Conservation (phyloP, 106 monocot genomes). For the Ottelia alismoides region DNA sequence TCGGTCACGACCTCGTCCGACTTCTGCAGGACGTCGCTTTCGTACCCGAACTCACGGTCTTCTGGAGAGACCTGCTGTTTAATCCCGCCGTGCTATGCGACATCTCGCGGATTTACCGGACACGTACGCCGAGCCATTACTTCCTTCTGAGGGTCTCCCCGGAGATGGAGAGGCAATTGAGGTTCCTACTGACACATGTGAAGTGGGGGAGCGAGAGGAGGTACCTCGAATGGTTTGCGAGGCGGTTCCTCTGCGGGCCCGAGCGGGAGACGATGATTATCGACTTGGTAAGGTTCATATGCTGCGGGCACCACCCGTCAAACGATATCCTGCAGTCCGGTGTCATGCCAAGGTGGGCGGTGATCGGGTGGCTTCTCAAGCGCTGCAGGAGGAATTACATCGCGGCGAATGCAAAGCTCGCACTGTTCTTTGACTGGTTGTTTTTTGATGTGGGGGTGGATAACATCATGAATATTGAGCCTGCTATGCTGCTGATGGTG, state of each 20-base stretch:
- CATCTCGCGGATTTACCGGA: conserved; percentile 38
- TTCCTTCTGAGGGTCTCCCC: conserved; percentile 37
- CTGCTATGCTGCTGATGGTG: conserved; percentile 77
- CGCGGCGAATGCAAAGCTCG: conserved; percentile 70
- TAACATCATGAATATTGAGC: conserved; percentile 77
- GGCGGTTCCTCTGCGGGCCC: conserved; percentile 38
- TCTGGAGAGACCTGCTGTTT: conserved; percentile 60
- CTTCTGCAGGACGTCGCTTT: conserved; percentile 50
- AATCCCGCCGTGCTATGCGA: conserved; percentile 28
- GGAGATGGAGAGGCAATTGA: conserved; percentile 67
- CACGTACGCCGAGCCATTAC: conserved; percentile 34
- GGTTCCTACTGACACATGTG: conserved; percentile 68
- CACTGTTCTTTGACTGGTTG: conserved; percentile 91
- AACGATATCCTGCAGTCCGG: conserved; percentile 44
- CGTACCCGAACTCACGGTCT: conserved; percentile 48
- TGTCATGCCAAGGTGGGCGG: conserved; percentile 70
- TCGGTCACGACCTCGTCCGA: conserved; percentile 68
- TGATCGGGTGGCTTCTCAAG: conserved; percentile 82
- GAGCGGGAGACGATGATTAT: conserved; percentile 42
- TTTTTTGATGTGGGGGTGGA: conserved; percentile 56
- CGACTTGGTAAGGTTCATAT: conserved; percentile 57
- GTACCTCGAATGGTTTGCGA: conserved; percentile 78
- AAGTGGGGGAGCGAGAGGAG: conserved; percentile 64
- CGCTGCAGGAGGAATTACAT: conserved; percentile 49
- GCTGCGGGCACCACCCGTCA: conserved; percentile 49